phyloP scores from a whole-genome alignment of 208 protist genomes.

The Tritrichomonas foetus region DNA sequence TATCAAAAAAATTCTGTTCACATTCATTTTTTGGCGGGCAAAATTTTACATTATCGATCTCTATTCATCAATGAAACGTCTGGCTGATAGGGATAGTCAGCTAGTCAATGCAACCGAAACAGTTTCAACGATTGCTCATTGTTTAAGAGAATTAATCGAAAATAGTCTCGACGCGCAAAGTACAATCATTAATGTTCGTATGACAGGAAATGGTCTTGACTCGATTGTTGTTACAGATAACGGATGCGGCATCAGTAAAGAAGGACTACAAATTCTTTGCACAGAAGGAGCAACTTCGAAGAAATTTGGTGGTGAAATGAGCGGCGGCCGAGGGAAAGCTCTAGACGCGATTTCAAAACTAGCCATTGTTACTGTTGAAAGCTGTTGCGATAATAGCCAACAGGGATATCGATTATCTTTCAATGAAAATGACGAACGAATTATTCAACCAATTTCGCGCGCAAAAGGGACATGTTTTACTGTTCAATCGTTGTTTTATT shows the following conservation, averaged over 20 bases:
- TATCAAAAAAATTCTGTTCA: too few relatives aligned
- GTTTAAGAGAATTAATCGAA: background rate
- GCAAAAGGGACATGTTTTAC: background rate
- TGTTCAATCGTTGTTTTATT: background rate
- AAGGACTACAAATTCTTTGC: background rate
- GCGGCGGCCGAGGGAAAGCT: background rate
- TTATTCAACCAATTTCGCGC: background rate
- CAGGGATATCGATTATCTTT: background rate
- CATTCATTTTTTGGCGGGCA: too few relatives aligned
- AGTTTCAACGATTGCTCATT: background rate
- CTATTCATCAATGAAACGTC: background rate
- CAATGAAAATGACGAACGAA: background rate
- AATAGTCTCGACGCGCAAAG: background rate
- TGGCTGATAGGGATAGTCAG: background rate
- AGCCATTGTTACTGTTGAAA: background rate
- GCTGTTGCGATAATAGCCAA: background rate
- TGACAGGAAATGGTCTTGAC: background rate
- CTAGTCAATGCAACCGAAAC: background rate
- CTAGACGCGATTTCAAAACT: conserved; percentile 20
- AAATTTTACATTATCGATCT: too few relatives aligned
- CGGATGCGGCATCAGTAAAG: background rate
- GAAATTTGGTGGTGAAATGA: conserved; percentile 14
- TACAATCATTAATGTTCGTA: background rate
- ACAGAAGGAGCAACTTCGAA: conserved; percentile 7
- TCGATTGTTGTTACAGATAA: background rate